Conservation (phyloP, 306 rosid genomes). For the Fragaria ananassa region DNA sequence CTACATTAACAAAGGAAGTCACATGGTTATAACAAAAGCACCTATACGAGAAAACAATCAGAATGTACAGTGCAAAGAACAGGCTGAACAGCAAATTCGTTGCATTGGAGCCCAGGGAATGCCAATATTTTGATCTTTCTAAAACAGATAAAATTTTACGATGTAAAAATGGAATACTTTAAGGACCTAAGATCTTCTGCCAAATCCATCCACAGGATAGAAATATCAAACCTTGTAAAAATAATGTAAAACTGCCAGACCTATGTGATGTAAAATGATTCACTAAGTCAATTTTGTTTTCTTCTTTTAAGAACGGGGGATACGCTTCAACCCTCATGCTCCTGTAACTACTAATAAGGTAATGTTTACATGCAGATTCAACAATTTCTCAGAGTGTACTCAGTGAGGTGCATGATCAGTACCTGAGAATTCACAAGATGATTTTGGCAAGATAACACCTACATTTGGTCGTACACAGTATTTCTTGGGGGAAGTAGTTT, state of each 20-base stretch:
- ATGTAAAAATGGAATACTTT: neutral
- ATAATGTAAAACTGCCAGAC: neutral
- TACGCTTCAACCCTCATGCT: neutral
- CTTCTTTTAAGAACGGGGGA: neutral
- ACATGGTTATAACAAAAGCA: neutral
- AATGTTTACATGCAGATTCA: neutral
- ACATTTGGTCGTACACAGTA: conserved; percentile 91
- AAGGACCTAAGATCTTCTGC: neutral
- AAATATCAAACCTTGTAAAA: neutral
- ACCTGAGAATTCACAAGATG: conserved; percentile 74
- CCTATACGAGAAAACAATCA: neutral
- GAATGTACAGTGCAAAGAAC: neutral
- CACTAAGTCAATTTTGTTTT: neutral
- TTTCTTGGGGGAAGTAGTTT: conserved; percentile 89
- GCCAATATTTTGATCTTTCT: neutral
- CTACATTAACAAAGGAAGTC: conserved; percentile 43
- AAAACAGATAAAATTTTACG: neutral
- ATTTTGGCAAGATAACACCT: conserved; percentile 67
- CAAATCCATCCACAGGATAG: neutral
- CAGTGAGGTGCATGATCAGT: conserved; percentile 9
- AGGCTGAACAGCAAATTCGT: neutral
- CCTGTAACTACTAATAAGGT: neutral
- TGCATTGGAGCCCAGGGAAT: neutral
- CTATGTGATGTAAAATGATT: neutral
- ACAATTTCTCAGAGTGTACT: neutral